Conservation (phyloP, 1,284 basidiomycete genomes). For the Cystobasidium sp. region DNA sequence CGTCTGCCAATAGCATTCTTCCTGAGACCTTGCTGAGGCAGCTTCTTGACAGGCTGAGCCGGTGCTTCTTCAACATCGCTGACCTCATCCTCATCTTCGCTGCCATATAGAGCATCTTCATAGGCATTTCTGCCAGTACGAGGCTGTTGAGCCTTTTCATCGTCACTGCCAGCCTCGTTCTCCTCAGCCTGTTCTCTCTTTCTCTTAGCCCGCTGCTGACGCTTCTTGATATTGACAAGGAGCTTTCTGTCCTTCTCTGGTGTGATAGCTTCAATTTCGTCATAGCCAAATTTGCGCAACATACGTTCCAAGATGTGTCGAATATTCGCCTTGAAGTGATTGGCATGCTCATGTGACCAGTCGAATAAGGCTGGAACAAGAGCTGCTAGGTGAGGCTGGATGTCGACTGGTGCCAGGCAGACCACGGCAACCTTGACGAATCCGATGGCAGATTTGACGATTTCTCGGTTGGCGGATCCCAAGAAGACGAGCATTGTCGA, state of each 20-base stretch:
- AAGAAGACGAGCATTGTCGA: slow-evolving; percentile 88
- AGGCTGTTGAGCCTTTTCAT: slow-evolving; percentile 61
- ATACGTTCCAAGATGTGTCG: slow-evolving; percentile 96
- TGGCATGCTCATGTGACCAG: slow-evolving; percentile 97
- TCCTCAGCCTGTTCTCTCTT: slow-evolving; percentile 64
- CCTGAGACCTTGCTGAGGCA: slow-evolving; percentile 50
- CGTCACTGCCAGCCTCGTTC: slow-evolving; percentile 62
- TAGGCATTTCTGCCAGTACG: slow-evolving; percentile 77
- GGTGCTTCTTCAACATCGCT: slow-evolving; percentile 61
- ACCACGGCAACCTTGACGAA: slow-evolving; percentile 94
- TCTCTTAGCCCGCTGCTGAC: slow-evolving; percentile 86
- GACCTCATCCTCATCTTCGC: slow-evolving; percentile 73
- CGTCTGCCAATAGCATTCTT: slow-evolving; percentile 39
- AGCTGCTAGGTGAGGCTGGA: slow-evolving; percentile 74
- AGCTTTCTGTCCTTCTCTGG: slow-evolving; percentile 77
- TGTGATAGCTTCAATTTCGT: slow-evolving; percentile 67
- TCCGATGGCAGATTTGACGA: slow-evolving; percentile 93
- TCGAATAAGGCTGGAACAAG: slow-evolving; percentile 83
- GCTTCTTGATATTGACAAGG: slow-evolving; percentile 84
- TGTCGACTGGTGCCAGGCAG: slow-evolving; percentile 71
- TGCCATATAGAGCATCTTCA: slow-evolving; percentile 92
- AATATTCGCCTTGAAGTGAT: slow-evolving; percentile 97
- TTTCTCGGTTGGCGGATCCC: slow-evolving; percentile 91
- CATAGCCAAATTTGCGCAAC: slow-evolving; percentile 86
- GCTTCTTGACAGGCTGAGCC: slow-evolving; percentile 53